Evolutionary conservation across 768 basidiomycete genomes (phyloP).

Genomic region (Termitomyces sp.): DNA sequence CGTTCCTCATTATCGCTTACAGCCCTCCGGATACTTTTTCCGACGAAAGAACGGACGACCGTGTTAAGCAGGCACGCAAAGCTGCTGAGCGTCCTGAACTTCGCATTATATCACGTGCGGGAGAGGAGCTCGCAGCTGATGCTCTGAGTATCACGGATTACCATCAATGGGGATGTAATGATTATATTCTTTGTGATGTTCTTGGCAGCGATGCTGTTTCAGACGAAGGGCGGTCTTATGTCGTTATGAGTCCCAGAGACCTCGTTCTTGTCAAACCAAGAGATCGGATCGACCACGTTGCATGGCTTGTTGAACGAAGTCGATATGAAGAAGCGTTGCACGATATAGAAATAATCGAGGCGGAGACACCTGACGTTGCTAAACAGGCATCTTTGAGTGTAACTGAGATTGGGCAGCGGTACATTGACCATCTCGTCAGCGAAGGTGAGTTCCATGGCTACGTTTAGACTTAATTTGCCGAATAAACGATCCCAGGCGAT

Average conservation of each 20-base stretch:
- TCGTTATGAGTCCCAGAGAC: constrained; percentile 84
- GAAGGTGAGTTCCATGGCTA: constrained; percentile 50
- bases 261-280: constrained; percentile 83
- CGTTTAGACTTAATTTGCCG: background rate
- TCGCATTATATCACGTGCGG: constrained; percentile 81
- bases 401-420: constrained; percentile 75
- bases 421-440: constrained; percentile 78
- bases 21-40: constrained; percentile 71
- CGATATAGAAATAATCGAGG: constrained; percentile 67
- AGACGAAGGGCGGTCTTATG: constrained; percentile 52
- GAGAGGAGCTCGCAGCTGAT: constrained; percentile 86
- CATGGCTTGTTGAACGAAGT: constrained; percentile 84
- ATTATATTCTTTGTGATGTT: constrained; percentile 71
- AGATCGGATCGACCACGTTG: constrained; percentile 85
- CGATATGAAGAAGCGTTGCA: constrained; percentile 88
- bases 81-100: constrained; percentile 91
- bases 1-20: constrained; percentile 87
- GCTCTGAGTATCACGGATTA: constrained; percentile 75
- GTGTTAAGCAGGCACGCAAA: constrained; percentile 71
- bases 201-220: constrained; percentile 21
- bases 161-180: constrained; percentile 86
- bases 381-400: constrained; percentile 42
- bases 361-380: constrained; percentile 23
- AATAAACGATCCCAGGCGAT: constrained; percentile 26
- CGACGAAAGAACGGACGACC: constrained; percentile 70